Base-by-base conservation (phyloP, 1,284 basidiomycete genomes). In the Ustilago trichophora region DNA sequence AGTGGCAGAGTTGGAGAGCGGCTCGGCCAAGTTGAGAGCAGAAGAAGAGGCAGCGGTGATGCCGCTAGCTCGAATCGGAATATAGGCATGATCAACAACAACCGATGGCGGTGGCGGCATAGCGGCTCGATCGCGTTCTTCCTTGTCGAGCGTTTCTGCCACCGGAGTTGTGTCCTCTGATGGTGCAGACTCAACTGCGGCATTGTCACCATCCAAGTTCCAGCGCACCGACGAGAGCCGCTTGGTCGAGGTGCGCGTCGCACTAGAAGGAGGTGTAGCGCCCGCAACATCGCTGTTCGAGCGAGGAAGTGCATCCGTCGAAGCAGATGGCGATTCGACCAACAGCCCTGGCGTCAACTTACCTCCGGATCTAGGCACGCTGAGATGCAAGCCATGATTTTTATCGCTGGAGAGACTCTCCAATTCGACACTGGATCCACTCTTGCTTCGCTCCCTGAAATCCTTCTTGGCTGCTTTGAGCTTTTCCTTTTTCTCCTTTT, bases 201-300 rank as follows among this genome's bases (percentile, higher is more conserved):
- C 22, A 56, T 46, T 34, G 8, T 36, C 48, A 19, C 26, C 45
- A 9, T 25, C 62, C n/a, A 65, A 11, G n/a, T 52, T 41, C 67
- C 67, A 70, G 6, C 67, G 62, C 5, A 69, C 52, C 8, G 59
- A 54, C 16, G 66, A 69, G 6, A 55, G 47, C 5, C 66, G 58
- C 40, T 56, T 56, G 31, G 41, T 16, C 6, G 55, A 34, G 7
- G 43, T 15, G 15, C 29, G 36, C 24, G 43, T 27, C 9, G 53
- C 36, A 16, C 32, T 29, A 10, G 50, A 12, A 7, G 38, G 9
- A 13, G 31, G 12, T 6, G 29, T 10, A 6, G 31, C 25, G 16
- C 24, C 34, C 11, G 46, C 42, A 8, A 46, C 32, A 4, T 62
- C 59, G 49, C 29, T 58, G 22, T 40, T 49, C 16, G 45, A 26